Evolutionary conservation across 306 rosid species (phyloP), one percentile per base, ranked within the genome.

Genomic region (Cucurbita ficifolia): DNA sequence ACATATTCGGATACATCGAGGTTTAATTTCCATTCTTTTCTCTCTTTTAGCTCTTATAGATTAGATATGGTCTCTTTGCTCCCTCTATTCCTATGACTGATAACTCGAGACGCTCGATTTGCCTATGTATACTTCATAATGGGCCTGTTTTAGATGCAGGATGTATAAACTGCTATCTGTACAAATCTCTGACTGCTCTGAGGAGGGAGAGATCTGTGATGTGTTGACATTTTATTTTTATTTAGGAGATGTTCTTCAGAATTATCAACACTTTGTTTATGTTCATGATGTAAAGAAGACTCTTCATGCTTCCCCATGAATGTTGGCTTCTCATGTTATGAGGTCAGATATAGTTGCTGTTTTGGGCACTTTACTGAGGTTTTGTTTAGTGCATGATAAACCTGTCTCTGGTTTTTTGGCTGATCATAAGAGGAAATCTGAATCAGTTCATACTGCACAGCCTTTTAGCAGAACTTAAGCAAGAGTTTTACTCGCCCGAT

Each of bases 81-180:
- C 74, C 48, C 58, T 29, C 22, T 14, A 49, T 46, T 46, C 38
- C 13, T 48, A 35, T 69, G 43, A 24, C 57, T 4, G 11, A 48
- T 69, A 5, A 48, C 58, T 49, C 43, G 8, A 68, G 55, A 68
- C 10, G 6, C 21, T 48, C 54, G 10, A 70, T 24, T 70, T 33
- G 43, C 58, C 16, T 67, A 45, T 45, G 3, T 19, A 65, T 21
- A 43, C 73, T 70, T 70, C 58, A 24, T 24, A 58, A 8, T 1
- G 29, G 48, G 24, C 58, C 17, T 10, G 43, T 16, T 70, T 21
- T 43, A 45, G 39, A 18, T 43, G 53, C 18, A 65, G 72, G 53
- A 11, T 43, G 72, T 65, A 65, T 43, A 43, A 36, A 43, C 72
- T 65, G 72, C 72, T 43, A 21, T 46, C 42, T 68, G 73, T 68